These are phyloP conservation scores for Diaporthe citrichinensis DNA, from an alignment of 2,329 filamentous ascomycete species.

Conservation along the genomic window DNA sequence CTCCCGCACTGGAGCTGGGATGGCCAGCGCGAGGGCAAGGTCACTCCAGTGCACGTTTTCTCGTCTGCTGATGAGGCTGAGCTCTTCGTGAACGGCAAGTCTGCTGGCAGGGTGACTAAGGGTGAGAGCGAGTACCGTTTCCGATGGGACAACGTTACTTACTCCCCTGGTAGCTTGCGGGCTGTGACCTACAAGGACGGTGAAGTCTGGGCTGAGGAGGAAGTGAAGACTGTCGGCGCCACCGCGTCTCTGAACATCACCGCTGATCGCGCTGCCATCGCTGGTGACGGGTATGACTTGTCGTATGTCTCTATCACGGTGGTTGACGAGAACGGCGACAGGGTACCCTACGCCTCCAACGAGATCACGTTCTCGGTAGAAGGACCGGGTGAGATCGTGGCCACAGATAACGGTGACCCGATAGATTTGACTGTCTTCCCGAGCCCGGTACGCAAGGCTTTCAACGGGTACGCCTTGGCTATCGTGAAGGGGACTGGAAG, in stretches of 20 bases:
- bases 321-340: constrained; percentile 58
- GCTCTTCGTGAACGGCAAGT: constrained; percentile 66
- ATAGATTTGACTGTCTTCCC: constrained; percentile 60
- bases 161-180: constrained; percentile 60
- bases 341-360: constrained; percentile 60
- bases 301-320: constrained; percentile 63
- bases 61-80: constrained; percentile 66
- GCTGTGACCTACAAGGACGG: constrained; percentile 65
- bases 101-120: constrained; percentile 57
- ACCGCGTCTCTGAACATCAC: constrained; percentile 56
- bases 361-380: constrained; percentile 60
- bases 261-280: constrained; percentile 57
- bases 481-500: constrained; percentile 49
- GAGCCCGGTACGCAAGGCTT: constrained; percentile 55
- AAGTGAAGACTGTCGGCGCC: constrained; percentile 56
- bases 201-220: constrained; percentile 59
- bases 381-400: constrained; percentile 60
- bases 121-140: constrained; percentile 59
- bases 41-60: constrained; percentile 69
- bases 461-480: constrained; percentile 57
- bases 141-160: constrained; percentile 66
- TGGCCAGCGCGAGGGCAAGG: constrained; percentile 56
- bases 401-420: constrained; percentile 67
- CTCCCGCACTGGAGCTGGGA: constrained; percentile 72
- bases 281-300: constrained; percentile 60